Evolutionary conservation across 495 filamentous ascomycete genomes (phyloP).

Genomic region (Bacidia gigantensis): DNA sequence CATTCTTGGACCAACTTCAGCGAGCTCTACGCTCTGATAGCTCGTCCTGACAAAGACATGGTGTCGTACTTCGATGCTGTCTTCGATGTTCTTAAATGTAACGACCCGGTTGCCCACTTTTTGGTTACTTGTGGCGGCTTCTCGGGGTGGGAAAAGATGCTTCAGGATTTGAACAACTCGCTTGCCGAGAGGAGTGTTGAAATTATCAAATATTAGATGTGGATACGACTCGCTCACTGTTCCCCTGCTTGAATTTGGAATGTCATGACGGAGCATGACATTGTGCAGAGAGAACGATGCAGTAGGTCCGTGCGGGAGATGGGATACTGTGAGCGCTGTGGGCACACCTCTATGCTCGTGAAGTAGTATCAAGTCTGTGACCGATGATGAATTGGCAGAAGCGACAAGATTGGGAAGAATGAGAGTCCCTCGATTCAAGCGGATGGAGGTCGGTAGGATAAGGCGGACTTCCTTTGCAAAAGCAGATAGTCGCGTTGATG

Average conservation of each 20-base stretch:
- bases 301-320: slow-evolving; percentile 89
- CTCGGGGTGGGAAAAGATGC: slow-evolving; percentile 86
- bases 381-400: slow-evolving; percentile 60
- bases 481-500: slow-evolving; percentile 65
- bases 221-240: slow-evolving; percentile 92
- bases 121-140: slow-evolving; percentile 43
- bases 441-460: slow-evolving; percentile 77
- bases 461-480: slow-evolving; percentile 96
- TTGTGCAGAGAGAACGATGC: slow-evolving; percentile 88
- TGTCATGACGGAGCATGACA: slow-evolving; percentile 84
- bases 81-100: slow-evolving; percentile 89
- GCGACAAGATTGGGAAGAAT: slow-evolving; percentile 72
- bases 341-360: slow-evolving; percentile 92
- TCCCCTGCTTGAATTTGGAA: slow-evolving; percentile 72
- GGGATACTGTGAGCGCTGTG: slow-evolving; percentile 76
- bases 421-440: slow-evolving; percentile 82
- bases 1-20: slow-evolving; percentile 91
- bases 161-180: slow-evolving; percentile 84
- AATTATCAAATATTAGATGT: slow-evolving; percentile 90
- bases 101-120: slow-evolving; percentile 83
- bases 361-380: slow-evolving; percentile 76
- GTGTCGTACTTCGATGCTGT: slow-evolving; percentile 77
- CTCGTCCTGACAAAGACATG: slow-evolving; percentile 74
- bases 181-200: slow-evolving; percentile 66
- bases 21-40: slow-evolving; percentile 79